Base-by-base conservation (phyloP, 192 early-diverging fungal species). In the Geranomyces variabilis region DNA sequence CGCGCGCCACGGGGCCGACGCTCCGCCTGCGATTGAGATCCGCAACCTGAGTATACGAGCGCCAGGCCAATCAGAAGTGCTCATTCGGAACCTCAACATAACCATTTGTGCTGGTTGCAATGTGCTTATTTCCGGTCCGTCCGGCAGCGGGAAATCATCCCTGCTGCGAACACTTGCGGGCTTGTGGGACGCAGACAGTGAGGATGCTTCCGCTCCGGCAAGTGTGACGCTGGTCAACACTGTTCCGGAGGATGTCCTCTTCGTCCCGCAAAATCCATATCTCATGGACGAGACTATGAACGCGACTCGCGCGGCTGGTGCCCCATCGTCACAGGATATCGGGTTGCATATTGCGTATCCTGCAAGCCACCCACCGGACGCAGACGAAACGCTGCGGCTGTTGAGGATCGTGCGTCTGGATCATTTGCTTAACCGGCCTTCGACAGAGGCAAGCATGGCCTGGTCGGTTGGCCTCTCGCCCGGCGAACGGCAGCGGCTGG, bases 261-360 rank as follows among this genome's bases (percentile, higher is more conserved):
- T 90, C 71, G 75, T 92, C 29, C 90, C 92, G 10, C 91, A 92
- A 60, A 56, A 59, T 34, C 81, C 88, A 9, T 92, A 93, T 70
- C 74, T 98, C 34, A 93, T 93, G 48, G 92, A 92, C 0, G 80
- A 96, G 34, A 85, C 90, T 28, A 7, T 17, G 7, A 29, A 17
- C 17, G 5, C 29, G 31, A 2, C 29, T 28, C 21, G 7, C 22
- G 29, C 31, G 15, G 29, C 29, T 60, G 29, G 28, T 26, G 5
- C 29, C 9, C 22, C 24, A 34, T 34, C 31, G 29, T 41, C 36
- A 41, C 36, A 41, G 36, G 36, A 3, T 41, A 28, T 60, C 3
- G 58, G 28, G 29, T 93, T 95, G 67, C 94, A 96, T 68, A 89
- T 99, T 61, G 92, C 94, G 49, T 99, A 99, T 75, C 96, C 96